A percentile compares a stretch with the other conserved stretches of the same genome.
Evolutionary conservation across 1,284 basidiomycete species (phyloP).

Genomic region (Leccinum subrobustum): DNA sequence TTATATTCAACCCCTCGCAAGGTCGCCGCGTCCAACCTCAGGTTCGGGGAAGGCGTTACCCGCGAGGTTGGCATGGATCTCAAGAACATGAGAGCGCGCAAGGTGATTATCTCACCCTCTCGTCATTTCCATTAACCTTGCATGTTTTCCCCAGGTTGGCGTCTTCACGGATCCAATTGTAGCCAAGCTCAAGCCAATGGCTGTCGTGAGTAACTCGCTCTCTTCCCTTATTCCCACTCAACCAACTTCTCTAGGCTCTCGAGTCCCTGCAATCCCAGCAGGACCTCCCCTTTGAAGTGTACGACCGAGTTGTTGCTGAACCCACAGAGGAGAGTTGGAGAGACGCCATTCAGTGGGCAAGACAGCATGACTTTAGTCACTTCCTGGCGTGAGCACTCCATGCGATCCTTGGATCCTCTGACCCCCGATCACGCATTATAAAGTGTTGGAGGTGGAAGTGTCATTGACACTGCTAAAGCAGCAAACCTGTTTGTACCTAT

Average conservation of each 20-base stretch:
- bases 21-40: constrained; percentile 89
- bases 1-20: constrained; percentile 28
- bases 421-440: constrained; percentile 1
- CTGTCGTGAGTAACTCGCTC: constrained; percentile 52
- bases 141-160: constrained; percentile 62
- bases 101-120: constrained; percentile 42
- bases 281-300: constrained; percentile 81
- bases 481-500: constrained; percentile 74
- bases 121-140: constrained; percentile 1
- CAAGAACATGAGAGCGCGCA: constrained; percentile 84
- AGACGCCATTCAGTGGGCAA: constrained; percentile 86
- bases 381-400: constrained; percentile 72
- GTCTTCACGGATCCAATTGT: constrained; percentile 93
- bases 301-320: constrained; percentile 83
- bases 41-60: constrained; percentile 89
- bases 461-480: constrained; percentile 94
- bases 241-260: constrained; percentile 52
- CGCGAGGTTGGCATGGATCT: constrained; percentile 93
- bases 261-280: constrained; percentile 71
- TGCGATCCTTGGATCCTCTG: constrained; percentile 3
- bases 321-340: constrained; percentile 90
- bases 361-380: constrained; percentile 86
- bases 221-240: not conserved
- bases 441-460: constrained; percentile 91
- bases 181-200: constrained; percentile 80